Percentiles rank a stretch among this genome's conserved stretches.
Evolutionary conservation across 768 basidiomycete species (phyloP).

Genomic region (Russula sp.): DNA sequence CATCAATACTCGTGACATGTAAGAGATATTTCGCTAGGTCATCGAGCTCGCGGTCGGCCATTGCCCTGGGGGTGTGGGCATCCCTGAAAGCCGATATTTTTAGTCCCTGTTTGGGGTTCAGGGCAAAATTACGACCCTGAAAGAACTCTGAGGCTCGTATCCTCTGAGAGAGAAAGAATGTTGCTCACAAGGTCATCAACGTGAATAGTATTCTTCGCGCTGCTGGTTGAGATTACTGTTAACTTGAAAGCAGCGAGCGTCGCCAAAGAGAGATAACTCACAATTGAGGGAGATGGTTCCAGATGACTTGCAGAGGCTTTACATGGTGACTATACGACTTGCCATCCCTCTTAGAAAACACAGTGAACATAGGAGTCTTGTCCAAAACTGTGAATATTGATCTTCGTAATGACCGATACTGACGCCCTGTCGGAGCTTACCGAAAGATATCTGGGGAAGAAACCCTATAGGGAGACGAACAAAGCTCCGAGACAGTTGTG

Average conservation of each 20-base stretch:
- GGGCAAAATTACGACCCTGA: conserved; percentile 68
- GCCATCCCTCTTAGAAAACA: conserved; percentile 70
- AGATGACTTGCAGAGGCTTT: conserved; percentile 80
- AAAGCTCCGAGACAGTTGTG: background rate
- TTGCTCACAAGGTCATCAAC: conserved; percentile 73
- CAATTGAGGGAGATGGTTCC: conserved; percentile 85
- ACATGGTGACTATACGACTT: conserved; percentile 79
- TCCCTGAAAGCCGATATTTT: conserved; percentile 82
- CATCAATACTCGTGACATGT: conserved; percentile 55
- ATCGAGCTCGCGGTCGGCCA: conserved; percentile 66
- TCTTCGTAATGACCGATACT: conserved; percentile 9
- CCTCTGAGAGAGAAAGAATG: background rate
- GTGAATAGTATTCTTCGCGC: conserved; percentile 75
- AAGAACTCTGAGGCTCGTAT: conserved; percentile 2
- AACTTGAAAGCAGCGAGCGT: background rate
- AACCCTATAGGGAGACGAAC: background rate
- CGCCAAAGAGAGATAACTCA: conserved; percentile 34
- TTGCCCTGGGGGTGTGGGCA: conserved; percentile 61
- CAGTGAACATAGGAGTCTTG: conserved; percentile 85
- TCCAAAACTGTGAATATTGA: conserved; percentile 58
- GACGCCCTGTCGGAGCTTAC: conserved; percentile 9
- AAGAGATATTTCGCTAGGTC: conserved; percentile 64
- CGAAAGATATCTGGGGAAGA: conserved; percentile 27
- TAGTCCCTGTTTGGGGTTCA: conserved; percentile 80
- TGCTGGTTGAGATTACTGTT: conserved; percentile 39